Conservation (phyloP, 2,329 filamentous ascomycete genomes). For the Trichoderma koningiopsis region DNA sequence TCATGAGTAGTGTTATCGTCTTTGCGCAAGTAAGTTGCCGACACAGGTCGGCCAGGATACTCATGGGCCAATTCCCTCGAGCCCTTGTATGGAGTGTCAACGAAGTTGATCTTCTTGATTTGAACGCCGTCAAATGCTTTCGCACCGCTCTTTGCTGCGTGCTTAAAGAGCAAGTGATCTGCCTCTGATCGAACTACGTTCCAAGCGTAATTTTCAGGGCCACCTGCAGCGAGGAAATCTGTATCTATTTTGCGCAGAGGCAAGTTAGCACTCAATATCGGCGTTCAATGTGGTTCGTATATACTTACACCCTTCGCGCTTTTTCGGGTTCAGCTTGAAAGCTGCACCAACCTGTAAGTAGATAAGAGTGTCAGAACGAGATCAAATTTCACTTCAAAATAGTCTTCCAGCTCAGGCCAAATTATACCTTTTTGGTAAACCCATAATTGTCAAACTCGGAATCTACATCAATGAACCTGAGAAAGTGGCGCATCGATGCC, state of each 20-base stretch:
- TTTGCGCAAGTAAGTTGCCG: constrained; percentile 39
- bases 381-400: not conserved
- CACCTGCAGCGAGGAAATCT: constrained; percentile 45
- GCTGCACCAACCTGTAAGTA: constrained; percentile 36
- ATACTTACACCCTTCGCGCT: constrained; percentile 38
- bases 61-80: not conserved
- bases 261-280: not conserved
- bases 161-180: constrained; percentile 47
- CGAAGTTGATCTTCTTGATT: constrained; percentile 28
- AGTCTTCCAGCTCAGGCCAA: not conserved
- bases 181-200: constrained; percentile 51
- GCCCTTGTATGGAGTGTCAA: not conserved
- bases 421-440: constrained; percentile 43
- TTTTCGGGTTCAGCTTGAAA: constrained; percentile 41
- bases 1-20: constrained; percentile 39
- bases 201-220: constrained; percentile 44
- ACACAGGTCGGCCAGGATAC: constrained; percentile 36
- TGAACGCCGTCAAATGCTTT: constrained; percentile 44
- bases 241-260: constrained; percentile 36
- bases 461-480: constrained; percentile 48
- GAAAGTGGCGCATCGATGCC: constrained; percentile 43
- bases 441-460: constrained; percentile 43
- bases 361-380: not conserved
- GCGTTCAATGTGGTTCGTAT: not conserved
- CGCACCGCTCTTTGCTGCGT: constrained; percentile 44